Base-by-base conservation (phyloP, 1,139 yeast genomes). In the Kazachstania sp. region DNA sequence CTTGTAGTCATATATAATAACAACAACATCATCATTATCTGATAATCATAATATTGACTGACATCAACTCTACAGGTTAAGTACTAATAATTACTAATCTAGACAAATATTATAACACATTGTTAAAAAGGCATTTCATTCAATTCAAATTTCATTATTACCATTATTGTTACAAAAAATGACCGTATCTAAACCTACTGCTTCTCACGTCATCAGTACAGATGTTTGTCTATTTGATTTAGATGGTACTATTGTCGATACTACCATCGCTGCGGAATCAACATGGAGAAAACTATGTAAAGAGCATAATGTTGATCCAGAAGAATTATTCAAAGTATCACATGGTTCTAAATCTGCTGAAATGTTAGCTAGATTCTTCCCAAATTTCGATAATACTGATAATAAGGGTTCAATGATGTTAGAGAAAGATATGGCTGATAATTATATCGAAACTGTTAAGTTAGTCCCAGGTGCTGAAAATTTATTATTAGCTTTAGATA, bases 301-400 rank as follows among this genome's bases (percentile, higher is more conserved):
- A 50, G 70, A 79, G 65, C 76, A 83, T 47, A 80, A 75, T 56
- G 81, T 81, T 41, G 78, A 80, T 66, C 81, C 86, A 23, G 77
- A 75, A 43, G 82, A 79, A 58, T 73, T 84, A 53, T 78, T 81
- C 61, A 74, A 78, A 65, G 78, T 83, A 32, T 77, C 83, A 32
- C 92, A 84, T 62, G 92, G 92, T 31, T 76, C 83, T 56, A 75
- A 88, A 64, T 80, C 87, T 20, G 74, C 74, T 49, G 92, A 83
- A 61, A 80, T 81, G 47, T 73, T 83, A 55, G 73, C 72, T 49
- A 74, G 73, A 61, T 79, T 79, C 75, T 77, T 83, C 57, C 86
- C 88, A 39, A 78, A 79, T 60, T 74, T 77, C 57, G 85, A 83
- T 50, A 73, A 73, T 49, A 75, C 68, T 45, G 77, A 77, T 39